Evolutionary conservation across 192 early-diverging fungal genomes (phyloP).

Genomic region (Podila minutissima): DNA sequence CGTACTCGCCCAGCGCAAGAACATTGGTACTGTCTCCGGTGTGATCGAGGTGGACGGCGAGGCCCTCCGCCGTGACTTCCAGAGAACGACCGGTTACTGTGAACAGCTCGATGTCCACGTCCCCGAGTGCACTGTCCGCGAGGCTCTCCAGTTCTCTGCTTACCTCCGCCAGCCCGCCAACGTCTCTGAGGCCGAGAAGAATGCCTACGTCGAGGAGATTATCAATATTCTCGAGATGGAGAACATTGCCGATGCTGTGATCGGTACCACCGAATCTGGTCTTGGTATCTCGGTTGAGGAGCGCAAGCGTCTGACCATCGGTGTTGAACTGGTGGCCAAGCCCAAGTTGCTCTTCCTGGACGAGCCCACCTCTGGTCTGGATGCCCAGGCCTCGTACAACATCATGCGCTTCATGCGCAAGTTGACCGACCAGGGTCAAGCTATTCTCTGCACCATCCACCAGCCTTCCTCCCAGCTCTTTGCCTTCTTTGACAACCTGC

Average conservation of each 20-base stretch:
- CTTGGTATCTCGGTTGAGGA: constrained; percentile 90
- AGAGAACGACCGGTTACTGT: constrained; percentile 80
- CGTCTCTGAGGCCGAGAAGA: constrained; percentile 71
- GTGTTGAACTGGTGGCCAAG: constrained; percentile 83
- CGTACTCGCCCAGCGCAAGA: constrained; percentile 82
- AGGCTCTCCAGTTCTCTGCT: constrained; percentile 82
- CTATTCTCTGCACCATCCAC: constrained; percentile 87
- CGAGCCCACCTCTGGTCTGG: constrained; percentile 89
- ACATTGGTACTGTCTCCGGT: constrained; percentile 71
- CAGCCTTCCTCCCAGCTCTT: constrained; percentile 88
- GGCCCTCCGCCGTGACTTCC: constrained; percentile 64
- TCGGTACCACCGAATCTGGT: constrained; percentile 76
- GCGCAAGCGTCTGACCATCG: constrained; percentile 89
- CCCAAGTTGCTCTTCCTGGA: constrained; percentile 88
- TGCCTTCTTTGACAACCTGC: constrained; percentile 84
- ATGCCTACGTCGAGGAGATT: constrained; percentile 80
- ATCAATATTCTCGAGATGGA: constrained; percentile 80
- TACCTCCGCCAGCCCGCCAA: constrained; percentile 73
- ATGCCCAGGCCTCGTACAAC: constrained; percentile 82
- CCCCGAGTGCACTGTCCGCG: constrained; percentile 79
- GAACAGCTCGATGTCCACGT: constrained; percentile 88
- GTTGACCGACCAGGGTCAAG: constrained; percentile 71
- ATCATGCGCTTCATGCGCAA: constrained; percentile 77
- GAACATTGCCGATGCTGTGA: constrained; percentile 73
- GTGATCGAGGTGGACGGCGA: constrained; percentile 76